Percentiles rank a stretch among this genome's conserved stretches.
These are phyloP conservation scores for Andrographis paniculata DNA, from an alignment of 305 asterid species.

Conservation along the genomic window DNA sequence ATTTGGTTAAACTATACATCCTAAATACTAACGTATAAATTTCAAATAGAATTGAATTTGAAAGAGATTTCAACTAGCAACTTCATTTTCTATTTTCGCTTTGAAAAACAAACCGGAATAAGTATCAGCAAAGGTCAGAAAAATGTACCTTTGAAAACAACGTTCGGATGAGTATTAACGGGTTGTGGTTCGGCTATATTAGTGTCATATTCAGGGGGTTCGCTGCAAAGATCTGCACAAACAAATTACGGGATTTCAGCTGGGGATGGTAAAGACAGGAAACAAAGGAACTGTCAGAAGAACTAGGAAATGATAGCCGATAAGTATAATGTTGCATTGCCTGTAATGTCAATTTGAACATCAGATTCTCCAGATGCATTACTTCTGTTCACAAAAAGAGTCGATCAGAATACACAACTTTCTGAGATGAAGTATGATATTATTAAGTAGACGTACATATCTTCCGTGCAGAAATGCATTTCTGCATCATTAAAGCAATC, in stretches of 20 bases:
- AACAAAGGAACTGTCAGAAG: slow-evolving; percentile 7
- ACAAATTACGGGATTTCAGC: too few relatives aligned
- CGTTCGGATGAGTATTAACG: slow-evolving; percentile 38
- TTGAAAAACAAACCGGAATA: too few relatives aligned
- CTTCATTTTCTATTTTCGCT: background rate
- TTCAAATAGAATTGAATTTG: too few relatives aligned
- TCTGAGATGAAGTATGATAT: too few relatives aligned
- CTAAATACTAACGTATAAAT: too few relatives aligned
- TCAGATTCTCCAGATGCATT: slow-evolving; percentile 41
- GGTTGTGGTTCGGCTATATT: slow-evolving; percentile 38
- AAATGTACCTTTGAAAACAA: slow-evolving; percentile 56
- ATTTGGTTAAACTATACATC: too few relatives aligned
- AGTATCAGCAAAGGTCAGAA: background rate
- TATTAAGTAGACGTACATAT: slow-evolving; percentile 17
- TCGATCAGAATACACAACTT: slow-evolving; percentile 5
- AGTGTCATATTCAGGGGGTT: slow-evolving; percentile 32
- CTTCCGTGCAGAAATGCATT: slow-evolving; percentile 21
- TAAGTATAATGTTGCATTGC: slow-evolving; percentile 21
- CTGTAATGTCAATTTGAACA: slow-evolving; percentile 44
- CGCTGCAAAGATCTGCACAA: slow-evolving; percentile 44
- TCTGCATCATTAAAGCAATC: slow-evolving; percentile 58
- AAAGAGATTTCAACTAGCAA: slow-evolving; percentile 35
- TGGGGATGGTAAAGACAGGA: too few relatives aligned
- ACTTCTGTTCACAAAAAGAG: slow-evolving; percentile 24
- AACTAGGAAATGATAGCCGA: background rate